Conservation (phyloP, 306 rosid genomes). For the Prosopis cineraria region DNA sequence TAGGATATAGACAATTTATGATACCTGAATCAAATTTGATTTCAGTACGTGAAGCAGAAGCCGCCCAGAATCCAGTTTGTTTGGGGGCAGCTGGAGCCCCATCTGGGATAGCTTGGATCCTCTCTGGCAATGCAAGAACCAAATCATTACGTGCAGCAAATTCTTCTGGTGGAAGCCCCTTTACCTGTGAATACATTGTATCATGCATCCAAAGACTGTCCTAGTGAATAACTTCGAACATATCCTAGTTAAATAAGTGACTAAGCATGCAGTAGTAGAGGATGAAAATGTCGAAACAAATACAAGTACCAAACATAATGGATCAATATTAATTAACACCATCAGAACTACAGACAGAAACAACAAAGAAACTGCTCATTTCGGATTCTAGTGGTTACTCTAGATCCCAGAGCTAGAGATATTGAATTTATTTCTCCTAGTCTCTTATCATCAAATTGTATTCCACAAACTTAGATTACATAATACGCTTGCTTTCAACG, state of each 20-base stretch:
- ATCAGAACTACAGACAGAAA: constrained; percentile 14
- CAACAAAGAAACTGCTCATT: not conserved
- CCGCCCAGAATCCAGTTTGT: constrained; percentile 86
- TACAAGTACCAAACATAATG: not conserved
- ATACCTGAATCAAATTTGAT: constrained; percentile 95
- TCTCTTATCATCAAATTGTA: not conserved
- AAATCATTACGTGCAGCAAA: constrained; percentile 95
- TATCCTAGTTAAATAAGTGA: not conserved
- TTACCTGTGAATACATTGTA: constrained; percentile 47
- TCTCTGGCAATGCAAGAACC: constrained; percentile 90
- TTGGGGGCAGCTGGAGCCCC: constrained; percentile 80
- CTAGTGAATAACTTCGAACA: not conserved
- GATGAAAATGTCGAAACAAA: not conserved
- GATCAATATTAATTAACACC: not conserved
- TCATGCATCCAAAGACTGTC: constrained; percentile 5
- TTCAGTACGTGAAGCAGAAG: constrained; percentile 84
- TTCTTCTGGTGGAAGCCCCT: constrained; percentile 79
- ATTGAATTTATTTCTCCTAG: not conserved
- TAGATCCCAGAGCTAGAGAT: not conserved
- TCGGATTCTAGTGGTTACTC: constrained; percentile 2
- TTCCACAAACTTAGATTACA: constrained; percentile 6
- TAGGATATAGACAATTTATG: constrained; percentile 6
- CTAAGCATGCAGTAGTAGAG: not conserved
- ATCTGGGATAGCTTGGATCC: constrained; percentile 96
- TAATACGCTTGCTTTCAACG: not conserved